These are phyloP conservation scores for Colletotrichum agaves DNA, from an alignment of 2,329 filamentous ascomycete genomes.

Conservation along the genomic window DNA sequence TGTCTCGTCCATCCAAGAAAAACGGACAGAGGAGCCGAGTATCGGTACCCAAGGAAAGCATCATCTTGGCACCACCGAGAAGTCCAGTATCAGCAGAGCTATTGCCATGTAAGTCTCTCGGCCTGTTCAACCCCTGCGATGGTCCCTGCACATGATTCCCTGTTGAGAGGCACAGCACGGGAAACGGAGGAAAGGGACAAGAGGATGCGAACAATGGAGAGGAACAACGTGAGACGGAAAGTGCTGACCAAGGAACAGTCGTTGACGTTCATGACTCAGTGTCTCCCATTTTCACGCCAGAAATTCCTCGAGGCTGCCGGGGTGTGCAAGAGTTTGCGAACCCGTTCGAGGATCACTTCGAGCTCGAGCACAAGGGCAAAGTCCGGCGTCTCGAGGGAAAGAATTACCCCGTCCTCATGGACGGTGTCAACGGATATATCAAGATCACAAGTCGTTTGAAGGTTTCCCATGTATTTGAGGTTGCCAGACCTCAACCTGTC, in stretches of 20 bases:
- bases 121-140: background rate
- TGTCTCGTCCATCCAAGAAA: background rate
- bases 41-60: too few species aligned
- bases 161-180: background rate
- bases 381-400: background rate
- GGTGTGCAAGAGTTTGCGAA: slow-evolving; percentile 10
- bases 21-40: background rate
- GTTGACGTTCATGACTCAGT: background rate
- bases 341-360: slow-evolving; percentile 35
- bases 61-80: too few species aligned
- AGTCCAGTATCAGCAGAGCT: background rate
- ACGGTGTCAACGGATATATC: slow-evolving; percentile 37
- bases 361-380: background rate
- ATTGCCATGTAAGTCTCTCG: slow-evolving; percentile 8
- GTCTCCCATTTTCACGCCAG: background rate
- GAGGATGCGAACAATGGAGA: background rate
- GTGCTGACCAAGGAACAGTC: background rate
- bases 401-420: background rate
- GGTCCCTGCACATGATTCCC: background rate
- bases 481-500: background rate
- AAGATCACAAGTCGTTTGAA: slow-evolving; percentile 14
- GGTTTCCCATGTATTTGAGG: too few species aligned
- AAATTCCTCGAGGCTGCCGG: background rate
- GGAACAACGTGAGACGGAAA: background rate
- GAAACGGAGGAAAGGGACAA: background rate